phyloP scores from a whole-genome alignment of 2,329 filamentous ascomycete species.

The Aspergillus sojae region DNA sequence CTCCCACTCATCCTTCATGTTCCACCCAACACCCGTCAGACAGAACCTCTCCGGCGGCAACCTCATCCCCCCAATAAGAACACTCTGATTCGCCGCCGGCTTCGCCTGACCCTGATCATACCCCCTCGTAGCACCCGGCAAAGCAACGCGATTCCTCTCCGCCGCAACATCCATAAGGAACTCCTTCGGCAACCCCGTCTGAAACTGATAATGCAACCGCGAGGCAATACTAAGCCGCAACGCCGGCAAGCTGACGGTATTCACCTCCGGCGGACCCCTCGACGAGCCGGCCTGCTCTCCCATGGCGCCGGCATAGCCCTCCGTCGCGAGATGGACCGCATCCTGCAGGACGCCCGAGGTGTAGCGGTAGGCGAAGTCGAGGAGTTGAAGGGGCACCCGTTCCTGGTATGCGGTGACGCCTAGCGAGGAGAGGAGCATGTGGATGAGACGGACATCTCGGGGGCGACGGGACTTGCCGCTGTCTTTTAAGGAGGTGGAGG shows the following conservation, averaged over 20 bases:
- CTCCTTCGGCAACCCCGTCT: conserved; percentile 62
- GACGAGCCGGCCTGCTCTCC: conserved; percentile 30
- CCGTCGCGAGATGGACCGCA: conserved; percentile 53
- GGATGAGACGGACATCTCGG: conserved; percentile 54
- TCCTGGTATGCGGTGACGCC: conserved; percentile 56
- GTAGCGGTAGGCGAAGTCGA: conserved; percentile 58
- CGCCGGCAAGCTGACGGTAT: conserved; percentile 58
- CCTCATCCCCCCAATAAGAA: conserved; percentile 55
- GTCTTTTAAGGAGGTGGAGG: conserved; percentile 50
- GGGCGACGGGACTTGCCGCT: conserved; percentile 50
- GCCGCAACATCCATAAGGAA: conserved; percentile 61
- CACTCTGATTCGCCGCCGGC: conserved; percentile 34
- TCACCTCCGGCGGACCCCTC: conserved; percentile 47
- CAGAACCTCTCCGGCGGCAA: conserved; percentile 66
- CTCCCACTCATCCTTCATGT: conserved; percentile 61
- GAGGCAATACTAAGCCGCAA: conserved; percentile 64
- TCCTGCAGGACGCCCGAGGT: conserved; percentile 56
- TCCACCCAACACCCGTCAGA: conserved; percentile 59
- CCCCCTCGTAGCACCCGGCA: conserved; percentile 58
- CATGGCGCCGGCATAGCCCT: conserved; percentile 51
- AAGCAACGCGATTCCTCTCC: conserved; percentile 56
- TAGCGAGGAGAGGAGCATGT: conserved; percentile 53
- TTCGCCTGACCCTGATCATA: conserved; percentile 34
- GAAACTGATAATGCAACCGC: conserved; percentile 63
- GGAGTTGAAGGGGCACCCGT: conserved; percentile 54